These are phyloP conservation scores for Alternaria triticimaculans DNA, from an alignment of 2,329 filamentous ascomycete genomes.

Conservation along the genomic window DNA sequence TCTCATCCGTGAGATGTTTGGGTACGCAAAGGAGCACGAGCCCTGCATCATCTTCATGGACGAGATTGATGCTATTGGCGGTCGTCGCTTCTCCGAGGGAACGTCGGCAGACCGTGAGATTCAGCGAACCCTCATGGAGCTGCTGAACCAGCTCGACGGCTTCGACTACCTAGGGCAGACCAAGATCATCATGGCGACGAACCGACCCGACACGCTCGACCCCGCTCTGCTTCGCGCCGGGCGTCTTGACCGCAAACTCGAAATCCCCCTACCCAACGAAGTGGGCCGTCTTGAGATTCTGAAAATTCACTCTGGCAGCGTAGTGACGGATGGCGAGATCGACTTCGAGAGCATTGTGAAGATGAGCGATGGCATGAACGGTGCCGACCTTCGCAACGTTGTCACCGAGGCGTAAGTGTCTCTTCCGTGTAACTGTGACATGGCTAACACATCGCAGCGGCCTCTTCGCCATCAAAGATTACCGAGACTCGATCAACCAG, in stretches of 20 bases:
- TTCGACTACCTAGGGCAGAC: constrained; percentile 99
- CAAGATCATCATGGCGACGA: constrained; percentile 99
- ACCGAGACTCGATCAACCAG: constrained; percentile 93
- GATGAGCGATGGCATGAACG: constrained; percentile 99
- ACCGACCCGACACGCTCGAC: constrained; percentile 94
- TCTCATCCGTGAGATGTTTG: constrained; percentile 98
- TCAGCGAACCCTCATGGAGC: constrained; percentile 96
- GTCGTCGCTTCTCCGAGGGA: constrained; percentile 93
- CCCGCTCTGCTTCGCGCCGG: constrained; percentile 91
- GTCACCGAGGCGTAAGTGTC: constrained; percentile 92
- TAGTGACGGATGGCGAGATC: constrained; percentile 90
- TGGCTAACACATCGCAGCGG: constrained; percentile 64
- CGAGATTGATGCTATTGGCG: constrained; percentile 98
- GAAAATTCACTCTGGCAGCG: constrained; percentile 92
- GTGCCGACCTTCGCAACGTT: constrained; percentile 95
- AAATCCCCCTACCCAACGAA: constrained; percentile 96
- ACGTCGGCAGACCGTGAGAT: constrained; percentile 98
- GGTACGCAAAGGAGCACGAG: constrained; percentile 98
- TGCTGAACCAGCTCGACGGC: constrained; percentile 97
- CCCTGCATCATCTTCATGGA: constrained; percentile 99
- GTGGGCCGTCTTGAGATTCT: constrained; percentile 94
- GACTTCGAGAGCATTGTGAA: constrained; percentile 99
- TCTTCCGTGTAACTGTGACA: background rate
- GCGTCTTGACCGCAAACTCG: constrained; percentile 95
- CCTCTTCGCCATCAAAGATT: constrained; percentile 97